These are phyloP conservation scores for Phytophthora niederhauseri DNA, from an alignment of 352 stramenopile species.

Conservation along the genomic window DNA sequence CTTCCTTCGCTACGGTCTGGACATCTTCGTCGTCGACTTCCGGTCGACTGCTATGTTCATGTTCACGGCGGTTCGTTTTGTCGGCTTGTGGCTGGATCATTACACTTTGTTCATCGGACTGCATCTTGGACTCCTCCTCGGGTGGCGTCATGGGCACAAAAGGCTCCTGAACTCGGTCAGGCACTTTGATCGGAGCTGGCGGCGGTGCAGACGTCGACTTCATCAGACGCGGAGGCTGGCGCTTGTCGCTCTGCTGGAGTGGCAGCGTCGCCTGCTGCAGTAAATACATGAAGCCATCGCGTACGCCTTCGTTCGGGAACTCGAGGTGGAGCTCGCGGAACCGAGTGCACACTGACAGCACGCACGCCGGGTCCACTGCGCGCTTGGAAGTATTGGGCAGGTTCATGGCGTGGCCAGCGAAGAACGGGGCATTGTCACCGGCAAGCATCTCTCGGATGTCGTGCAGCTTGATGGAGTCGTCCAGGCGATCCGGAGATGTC, in stretches of 20 bases:
- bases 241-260: slow-evolving; percentile 30
- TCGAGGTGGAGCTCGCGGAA: slow-evolving; percentile 76
- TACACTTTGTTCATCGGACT: slow-evolving; percentile 6
- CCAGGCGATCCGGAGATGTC: slow-evolving; percentile 42
- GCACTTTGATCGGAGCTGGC: slow-evolving; percentile 15
- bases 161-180: slow-evolving; percentile 5
- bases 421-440: slow-evolving; percentile 62
- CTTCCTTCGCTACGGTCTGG: slow-evolving; percentile 23
- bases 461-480: slow-evolving; percentile 63
- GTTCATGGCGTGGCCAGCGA: slow-evolving; percentile 51
- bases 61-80: background rate
- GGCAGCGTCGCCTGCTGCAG: slow-evolving; percentile 70
- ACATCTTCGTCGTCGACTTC: slow-evolving; percentile 34
- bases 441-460: slow-evolving; percentile 59
- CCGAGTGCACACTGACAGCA: slow-evolving; percentile 65
- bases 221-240: slow-evolving; percentile 25
- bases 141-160: slow-evolving; percentile 24
- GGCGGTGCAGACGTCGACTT: slow-evolving; percentile 21
- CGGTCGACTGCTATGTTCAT: slow-evolving; percentile 24
- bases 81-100: background rate
- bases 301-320: slow-evolving; percentile 66
- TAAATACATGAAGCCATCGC: slow-evolving; percentile 73
- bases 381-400: slow-evolving; percentile 54
- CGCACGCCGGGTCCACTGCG: slow-evolving; percentile 55
- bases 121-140: slow-evolving; percentile 20